Percentiles rank a stretch among this genome's conserved stretches.
phyloP scores from a whole-genome alignment of 2,329 filamentous ascomycete genomes.

The Colletotrichum kahawae region DNA sequence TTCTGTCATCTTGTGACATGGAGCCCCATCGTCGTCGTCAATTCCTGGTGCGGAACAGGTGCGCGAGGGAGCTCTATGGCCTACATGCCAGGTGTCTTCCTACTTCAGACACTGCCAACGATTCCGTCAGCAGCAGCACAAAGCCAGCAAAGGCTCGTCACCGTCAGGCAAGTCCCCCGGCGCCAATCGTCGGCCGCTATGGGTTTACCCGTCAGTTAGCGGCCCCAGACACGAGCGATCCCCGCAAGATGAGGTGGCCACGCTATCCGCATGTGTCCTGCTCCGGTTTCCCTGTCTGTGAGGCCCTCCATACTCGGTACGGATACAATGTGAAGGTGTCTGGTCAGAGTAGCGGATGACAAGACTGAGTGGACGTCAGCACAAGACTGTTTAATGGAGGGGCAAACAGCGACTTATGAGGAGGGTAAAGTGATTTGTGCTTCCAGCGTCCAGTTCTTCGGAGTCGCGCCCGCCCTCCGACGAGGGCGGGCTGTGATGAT shows the following conservation, averaged over 20 bases:
- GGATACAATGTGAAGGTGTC: not conserved
- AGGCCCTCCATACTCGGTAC: not conserved
- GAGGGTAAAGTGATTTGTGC: not conserved
- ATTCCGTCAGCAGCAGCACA: not conserved
- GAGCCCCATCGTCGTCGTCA: not conserved
- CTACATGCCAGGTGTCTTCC: not conserved
- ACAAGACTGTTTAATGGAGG: not conserved
- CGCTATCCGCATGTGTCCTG: not conserved
- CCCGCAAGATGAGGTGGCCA: not conserved
- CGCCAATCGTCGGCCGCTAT: constrained; percentile 19
- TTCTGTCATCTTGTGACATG: not conserved
- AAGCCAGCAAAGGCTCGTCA: not conserved
- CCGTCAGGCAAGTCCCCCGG: not conserved
- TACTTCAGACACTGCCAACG: not conserved
- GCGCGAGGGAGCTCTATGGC: not conserved
- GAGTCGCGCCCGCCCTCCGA: not conserved
- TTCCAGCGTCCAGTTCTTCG: not conserved
- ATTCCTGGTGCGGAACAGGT: not conserved
- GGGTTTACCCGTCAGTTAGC: constrained; percentile 16
- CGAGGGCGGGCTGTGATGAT: not conserved
- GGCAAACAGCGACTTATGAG: not conserved
- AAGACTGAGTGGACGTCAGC: not conserved
- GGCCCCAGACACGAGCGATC: not conserved
- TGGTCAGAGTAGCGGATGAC: not conserved
- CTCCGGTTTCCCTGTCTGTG: not conserved